These are phyloP conservation scores for Cucumis cinereus DNA, from an alignment of 306 rosid species.

Conservation along the genomic window DNA sequence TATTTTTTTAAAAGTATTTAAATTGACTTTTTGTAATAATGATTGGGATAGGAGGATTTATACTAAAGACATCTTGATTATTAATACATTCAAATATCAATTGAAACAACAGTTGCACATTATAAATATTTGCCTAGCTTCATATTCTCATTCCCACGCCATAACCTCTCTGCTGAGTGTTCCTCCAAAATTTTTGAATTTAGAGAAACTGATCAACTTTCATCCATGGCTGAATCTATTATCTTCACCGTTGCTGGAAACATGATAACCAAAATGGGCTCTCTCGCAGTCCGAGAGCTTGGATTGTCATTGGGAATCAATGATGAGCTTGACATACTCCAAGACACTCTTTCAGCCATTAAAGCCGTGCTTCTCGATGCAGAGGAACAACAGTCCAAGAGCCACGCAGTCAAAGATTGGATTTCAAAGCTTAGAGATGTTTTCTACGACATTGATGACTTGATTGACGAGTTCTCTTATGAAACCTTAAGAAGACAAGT, in stretches of 20 bases:
- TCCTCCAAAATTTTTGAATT: too few relatives aligned
- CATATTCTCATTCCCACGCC: too few relatives aligned
- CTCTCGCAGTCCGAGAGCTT: neutral
- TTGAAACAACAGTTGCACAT: too few relatives aligned
- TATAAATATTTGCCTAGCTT: too few relatives aligned
- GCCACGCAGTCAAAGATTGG: slow-evolving; percentile 3
- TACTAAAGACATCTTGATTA: too few relatives aligned
- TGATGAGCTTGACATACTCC: neutral
- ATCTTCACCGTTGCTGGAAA: neutral
- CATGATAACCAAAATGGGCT: neutral
- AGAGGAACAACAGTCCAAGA: slow-evolving; percentile 11
- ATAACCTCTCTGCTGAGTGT: too few relatives aligned
- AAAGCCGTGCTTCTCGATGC: slow-evolving; percentile 16
- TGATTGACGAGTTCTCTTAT: slow-evolving; percentile 14
- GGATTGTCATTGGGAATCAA: neutral
- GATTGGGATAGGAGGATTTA: too few relatives aligned
- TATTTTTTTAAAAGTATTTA: too few relatives aligned
- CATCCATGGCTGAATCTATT: neutral
- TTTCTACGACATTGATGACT: slow-evolving; percentile 4
- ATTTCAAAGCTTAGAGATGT: slow-evolving; percentile 3
- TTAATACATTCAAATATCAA: too few relatives aligned
- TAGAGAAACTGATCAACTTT: too few relatives aligned
- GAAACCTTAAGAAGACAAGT: slow-evolving; percentile 13
- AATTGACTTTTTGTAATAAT: too few relatives aligned
- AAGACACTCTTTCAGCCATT: neutral